Evolutionary conservation across 169 alveolate species (phyloP), one percentile per base, ranked within the genome.

Genomic region (Besnoitia besnoiti): DNA sequence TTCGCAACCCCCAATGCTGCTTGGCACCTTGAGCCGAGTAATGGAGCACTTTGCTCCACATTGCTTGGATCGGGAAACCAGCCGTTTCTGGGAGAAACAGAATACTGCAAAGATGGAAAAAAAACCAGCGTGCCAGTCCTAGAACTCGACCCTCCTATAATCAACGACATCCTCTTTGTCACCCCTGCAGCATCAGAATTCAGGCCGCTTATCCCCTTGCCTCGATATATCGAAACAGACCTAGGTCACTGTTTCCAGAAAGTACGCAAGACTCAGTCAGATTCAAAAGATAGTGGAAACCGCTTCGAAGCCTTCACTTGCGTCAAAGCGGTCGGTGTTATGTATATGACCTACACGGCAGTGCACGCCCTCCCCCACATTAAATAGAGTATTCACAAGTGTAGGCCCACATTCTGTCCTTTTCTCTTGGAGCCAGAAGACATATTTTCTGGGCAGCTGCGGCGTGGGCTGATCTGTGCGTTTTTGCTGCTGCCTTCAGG

Each of bases 191-290:
- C 87, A 19, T 30, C 59, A 3, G 87, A 77, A 77, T 77, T 77
- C 40, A 51, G 87, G 37, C 87, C 87, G 42, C 59, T 77, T 77
- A 35, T 77, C 21, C 87, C 87, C 50, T 42, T 77, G 47, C 87
- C 87, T 16, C 50, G 59, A 46, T 8, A 30, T 2, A 59, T 77
- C 87, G 87, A 77, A 35, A 77, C 87, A 5, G 87, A 77, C 59
- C 59, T 77, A 33, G 87, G 87, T n/a, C 59, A 77, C 47, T 77
- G 87, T 59, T 77, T 77, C 61, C 37, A 77, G 16, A 46, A 77
- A 35, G 87, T 77, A 40, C 35, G 87, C 14, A n/a, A n/a, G n/a
- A n/a, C n/a, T n/a, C n/a, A n/a, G n/a, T n/a, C n/a, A n/a, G n/a
- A n/a, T n/a, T n/a, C n/a, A n/a, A n/a, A n/a, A n/a, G n/a, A n/a